A percentile compares a stretch with the other conserved stretches of the same genome.
Conservation (phyloP, 257 asterid genomes). For the Catharanthus roseus region DNA sequence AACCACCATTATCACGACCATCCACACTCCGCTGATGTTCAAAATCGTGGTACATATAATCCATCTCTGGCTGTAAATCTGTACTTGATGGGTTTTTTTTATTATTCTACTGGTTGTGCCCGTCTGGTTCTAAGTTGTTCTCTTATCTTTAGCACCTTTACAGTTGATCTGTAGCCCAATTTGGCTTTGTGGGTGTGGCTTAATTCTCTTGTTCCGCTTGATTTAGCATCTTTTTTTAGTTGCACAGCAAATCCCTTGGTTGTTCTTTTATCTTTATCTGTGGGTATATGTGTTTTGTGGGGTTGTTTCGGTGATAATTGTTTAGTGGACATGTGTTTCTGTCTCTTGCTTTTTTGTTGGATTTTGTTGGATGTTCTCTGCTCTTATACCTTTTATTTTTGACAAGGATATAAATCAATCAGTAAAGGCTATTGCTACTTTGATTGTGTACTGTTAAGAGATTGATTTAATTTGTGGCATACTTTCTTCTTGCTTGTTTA, state of each 20-base stretch:
- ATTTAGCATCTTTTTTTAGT: constrained; percentile 13
- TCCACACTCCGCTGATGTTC: constrained; percentile 12
- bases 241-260: constrained; percentile 8
- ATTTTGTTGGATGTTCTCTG: neutral
- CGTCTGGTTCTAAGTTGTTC: constrained; percentile 22
- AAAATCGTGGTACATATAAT: constrained; percentile 13
- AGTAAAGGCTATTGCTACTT: neutral
- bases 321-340: neutral
- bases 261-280: constrained; percentile 17
- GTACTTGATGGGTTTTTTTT: neutral
- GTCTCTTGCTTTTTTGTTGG: constrained; percentile 3
- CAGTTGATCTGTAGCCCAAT: constrained; percentile 28
- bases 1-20: neutral
- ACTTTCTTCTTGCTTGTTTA: neutral
- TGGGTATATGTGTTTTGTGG: constrained; percentile 2
- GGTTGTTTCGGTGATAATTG: constrained; percentile 6
- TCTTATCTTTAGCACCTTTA: constrained; percentile 21
- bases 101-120: constrained; percentile 4
- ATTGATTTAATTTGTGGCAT: neutral
- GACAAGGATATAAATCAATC: neutral
- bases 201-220: constrained; percentile 20
- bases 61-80: neutral
- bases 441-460: neutral
- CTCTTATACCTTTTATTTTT: neutral
- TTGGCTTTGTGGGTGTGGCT: constrained; percentile 33